Percentiles rank a stretch among this genome's conserved stretches.
phyloP scores from a whole-genome alignment of 1,284 basidiomycete species.

The Cryptococcus deneoformans region DNA sequence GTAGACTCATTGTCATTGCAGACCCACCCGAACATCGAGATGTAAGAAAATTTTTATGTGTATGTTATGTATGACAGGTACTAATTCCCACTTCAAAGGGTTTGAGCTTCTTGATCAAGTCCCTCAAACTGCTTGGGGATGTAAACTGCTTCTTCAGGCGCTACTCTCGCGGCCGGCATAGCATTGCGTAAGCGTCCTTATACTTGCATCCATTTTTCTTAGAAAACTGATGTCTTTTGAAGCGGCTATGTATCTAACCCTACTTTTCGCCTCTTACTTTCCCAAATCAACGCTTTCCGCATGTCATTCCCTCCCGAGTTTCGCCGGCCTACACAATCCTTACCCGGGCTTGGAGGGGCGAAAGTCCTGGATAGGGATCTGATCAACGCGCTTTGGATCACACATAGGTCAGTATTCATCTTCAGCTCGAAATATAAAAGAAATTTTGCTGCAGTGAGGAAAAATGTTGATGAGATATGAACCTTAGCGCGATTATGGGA shows the following conservation, averaged over 20 bases:
- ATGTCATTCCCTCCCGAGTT: constrained; percentile 32
- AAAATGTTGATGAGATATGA: constrained; percentile 1
- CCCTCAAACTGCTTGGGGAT: constrained; percentile 58
- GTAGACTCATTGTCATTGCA: not conserved
- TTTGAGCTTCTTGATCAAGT: constrained; percentile 60
- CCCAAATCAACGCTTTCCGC: constrained; percentile 38
- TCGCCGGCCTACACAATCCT: constrained; percentile 14
- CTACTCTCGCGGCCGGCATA: constrained; percentile 33
- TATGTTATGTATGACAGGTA: not conserved
- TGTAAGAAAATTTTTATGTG: constrained; percentile 11
- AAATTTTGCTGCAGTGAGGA: too few species aligned
- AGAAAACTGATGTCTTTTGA: not conserved
- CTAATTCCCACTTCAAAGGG: constrained; percentile 53
- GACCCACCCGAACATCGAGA: constrained; percentile 32
- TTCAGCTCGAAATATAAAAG: not conserved
- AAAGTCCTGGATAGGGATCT: constrained; percentile 32
- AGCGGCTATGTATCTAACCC: constrained; percentile 33
- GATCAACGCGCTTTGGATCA: constrained; percentile 27
- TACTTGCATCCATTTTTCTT: not conserved
- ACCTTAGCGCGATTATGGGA: constrained; percentile 21
- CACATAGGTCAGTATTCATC: constrained; percentile 21
- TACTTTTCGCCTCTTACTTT: constrained; percentile 24
- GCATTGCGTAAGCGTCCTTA: constrained; percentile 14
- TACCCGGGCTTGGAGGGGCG: constrained; percentile 3
- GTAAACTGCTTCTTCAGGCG: constrained; percentile 31